Evolutionary conservation across 768 basidiomycete genomes (phyloP).

Genomic region (Calocybe indica): DNA sequence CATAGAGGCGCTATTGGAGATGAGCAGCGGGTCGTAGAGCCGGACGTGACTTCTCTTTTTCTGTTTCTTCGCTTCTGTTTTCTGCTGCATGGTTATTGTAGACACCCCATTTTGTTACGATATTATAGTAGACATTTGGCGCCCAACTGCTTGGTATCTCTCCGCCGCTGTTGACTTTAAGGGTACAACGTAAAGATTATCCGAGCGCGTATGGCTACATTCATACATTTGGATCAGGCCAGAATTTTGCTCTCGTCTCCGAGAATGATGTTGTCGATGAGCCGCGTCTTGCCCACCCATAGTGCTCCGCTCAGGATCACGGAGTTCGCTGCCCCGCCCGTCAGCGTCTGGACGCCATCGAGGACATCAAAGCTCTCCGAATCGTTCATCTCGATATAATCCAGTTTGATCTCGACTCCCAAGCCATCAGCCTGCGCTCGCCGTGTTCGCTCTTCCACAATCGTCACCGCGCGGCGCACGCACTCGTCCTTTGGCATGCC

Average conservation of each 20-base stretch:
- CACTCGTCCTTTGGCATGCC: slow-evolving; percentile 47
- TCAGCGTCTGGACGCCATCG: slow-evolving; percentile 20
- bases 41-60: background rate
- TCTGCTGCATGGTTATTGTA: too few species aligned
- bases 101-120: too few species aligned
- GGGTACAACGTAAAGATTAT: background rate
- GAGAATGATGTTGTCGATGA: slow-evolving; percentile 91
- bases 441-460: slow-evolving; percentile 27
- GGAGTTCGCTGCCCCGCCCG: slow-evolving; percentile 20
- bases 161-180: too few species aligned
- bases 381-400: slow-evolving; percentile 90
- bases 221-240: slow-evolving; percentile 10
- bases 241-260: slow-evolving; percentile 41
- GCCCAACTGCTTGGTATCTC: too few species aligned
- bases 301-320: slow-evolving; percentile 83
- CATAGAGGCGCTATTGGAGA: slow-evolving; percentile 81
- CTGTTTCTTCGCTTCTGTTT: background rate
- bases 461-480: slow-evolving; percentile 33
- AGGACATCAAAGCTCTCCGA: slow-evolving; percentile 67
- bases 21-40: slow-evolving; percentile 39
- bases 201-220: background rate
- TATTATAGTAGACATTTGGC: too few species aligned
- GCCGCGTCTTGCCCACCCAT: slow-evolving; percentile 78
- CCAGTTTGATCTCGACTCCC: slow-evolving; percentile 54
- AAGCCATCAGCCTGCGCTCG: slow-evolving; percentile 24